Conservation (phyloP, 2,329 filamentous ascomycete species). For the Phaeomoniella chlamydospora region DNA sequence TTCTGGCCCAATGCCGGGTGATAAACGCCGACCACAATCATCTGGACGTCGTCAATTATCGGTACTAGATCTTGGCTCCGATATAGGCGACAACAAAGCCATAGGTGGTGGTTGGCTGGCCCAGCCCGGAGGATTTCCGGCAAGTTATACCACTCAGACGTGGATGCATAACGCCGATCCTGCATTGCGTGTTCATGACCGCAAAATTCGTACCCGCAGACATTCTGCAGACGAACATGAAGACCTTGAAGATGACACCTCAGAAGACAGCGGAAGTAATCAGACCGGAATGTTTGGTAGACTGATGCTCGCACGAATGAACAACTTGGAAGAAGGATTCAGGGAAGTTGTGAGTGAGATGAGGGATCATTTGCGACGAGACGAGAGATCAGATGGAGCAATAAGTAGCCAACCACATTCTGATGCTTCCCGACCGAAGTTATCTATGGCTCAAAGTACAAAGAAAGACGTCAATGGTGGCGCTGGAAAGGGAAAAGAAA, state of each 20-base stretch:
- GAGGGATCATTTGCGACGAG: slow-evolving; percentile 44
- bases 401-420: background rate
- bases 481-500: background rate
- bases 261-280: background rate
- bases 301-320: slow-evolving; percentile 79
- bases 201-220: slow-evolving; percentile 25
- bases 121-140: slow-evolving; percentile 41
- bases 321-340: slow-evolving; percentile 82
- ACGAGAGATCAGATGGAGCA: slow-evolving; percentile 19
- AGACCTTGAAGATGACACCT: slow-evolving; percentile 2
- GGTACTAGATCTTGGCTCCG: slow-evolving; percentile 60
- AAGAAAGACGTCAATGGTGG: background rate
- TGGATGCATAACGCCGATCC: slow-evolving; percentile 56
- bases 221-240: slow-evolving; percentile 3
- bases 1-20: slow-evolving; percentile 27
- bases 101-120: slow-evolving; percentile 46
- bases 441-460: background rate
- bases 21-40: slow-evolving; percentile 15
- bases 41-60: slow-evolving; percentile 44
- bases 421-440: background rate
- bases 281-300: slow-evolving; percentile 61
- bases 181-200: slow-evolving; percentile 37
- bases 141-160: slow-evolving; percentile 61
- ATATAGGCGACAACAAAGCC: slow-evolving; percentile 49
- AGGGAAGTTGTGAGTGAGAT: slow-evolving; percentile 74